Conservation (phyloP, 805 yeast genomes). For the Saccharomycopsis olivae region DNA sequence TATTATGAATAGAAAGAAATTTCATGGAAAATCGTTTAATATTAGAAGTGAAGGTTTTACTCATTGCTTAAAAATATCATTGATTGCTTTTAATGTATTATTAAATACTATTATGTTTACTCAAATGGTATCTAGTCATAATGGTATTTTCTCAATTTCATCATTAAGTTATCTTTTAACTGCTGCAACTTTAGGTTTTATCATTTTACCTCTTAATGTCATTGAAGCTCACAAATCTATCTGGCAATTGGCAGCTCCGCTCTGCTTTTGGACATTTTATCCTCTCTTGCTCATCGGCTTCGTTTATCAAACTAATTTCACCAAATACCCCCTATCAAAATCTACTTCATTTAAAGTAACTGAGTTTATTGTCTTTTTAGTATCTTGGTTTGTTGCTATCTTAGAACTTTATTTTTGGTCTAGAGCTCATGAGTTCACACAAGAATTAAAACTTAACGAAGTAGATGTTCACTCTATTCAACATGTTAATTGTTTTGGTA, state of each 20-base stretch:
- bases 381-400: slow-evolving; percentile 1
- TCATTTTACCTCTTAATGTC: slow-evolving; percentile 15
- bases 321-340: slow-evolving; percentile 3
- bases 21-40: slow-evolving; percentile 5
- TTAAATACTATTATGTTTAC: slow-evolving; percentile 2
- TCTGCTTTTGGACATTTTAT: slow-evolving; percentile 12
- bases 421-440: slow-evolving; percentile 11
- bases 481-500: slow-evolving; percentile 22
- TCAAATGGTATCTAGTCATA: background rate
- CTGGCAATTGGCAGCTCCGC: slow-evolving; percentile 11
- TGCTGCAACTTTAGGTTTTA: background rate
- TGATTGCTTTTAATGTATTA: slow-evolving; percentile 4
- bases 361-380: background rate
- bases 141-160: background rate
- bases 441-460: slow-evolving; percentile 6
- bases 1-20: slow-evolving; percentile 2
- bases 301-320: slow-evolving; percentile 11
- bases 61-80: slow-evolving; percentile 6
- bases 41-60: slow-evolving; percentile 9
- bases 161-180: slow-evolving; percentile 2
- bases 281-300: slow-evolving; percentile 3
- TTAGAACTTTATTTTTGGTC: slow-evolving; percentile 13
- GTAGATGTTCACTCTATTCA: slow-evolving; percentile 7
- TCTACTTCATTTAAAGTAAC: background rate
- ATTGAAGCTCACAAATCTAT: slow-evolving; percentile 16